phyloP scores from a whole-genome alignment of 768 basidiomycete genomes.

The Amanita pseudoporphyria region DNA sequence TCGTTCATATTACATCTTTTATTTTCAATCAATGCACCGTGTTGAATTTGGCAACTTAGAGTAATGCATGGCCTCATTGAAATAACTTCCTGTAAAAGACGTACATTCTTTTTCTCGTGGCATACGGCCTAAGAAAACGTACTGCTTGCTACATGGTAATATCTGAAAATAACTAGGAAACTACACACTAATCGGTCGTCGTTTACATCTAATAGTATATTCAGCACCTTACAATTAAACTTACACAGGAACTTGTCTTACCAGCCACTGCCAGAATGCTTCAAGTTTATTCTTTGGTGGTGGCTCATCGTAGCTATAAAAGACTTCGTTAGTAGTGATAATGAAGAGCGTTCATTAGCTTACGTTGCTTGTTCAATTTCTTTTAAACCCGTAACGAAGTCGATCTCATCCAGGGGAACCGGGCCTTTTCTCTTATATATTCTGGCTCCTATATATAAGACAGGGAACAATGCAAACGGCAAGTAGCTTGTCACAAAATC shows the following conservation, averaged over 20 bases:
- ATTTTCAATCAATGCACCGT: conserved; percentile 10
- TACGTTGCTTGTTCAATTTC: conserved; percentile 60
- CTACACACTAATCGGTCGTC: not conserved
- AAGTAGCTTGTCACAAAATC: conserved; percentile 83
- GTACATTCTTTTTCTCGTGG: not conserved
- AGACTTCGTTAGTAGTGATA: not conserved
- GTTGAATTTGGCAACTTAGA: conserved; percentile 13
- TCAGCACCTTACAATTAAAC: not conserved
- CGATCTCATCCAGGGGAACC: conserved; percentile 62
- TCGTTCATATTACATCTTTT: conserved; percentile 3
- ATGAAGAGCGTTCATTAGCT: conserved; percentile 11
- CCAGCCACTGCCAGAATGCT: conserved; percentile 73
- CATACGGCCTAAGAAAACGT: not conserved
- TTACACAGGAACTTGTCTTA: conserved; percentile 29
- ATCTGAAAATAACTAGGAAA: not conserved
- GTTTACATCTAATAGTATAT: conserved; percentile 12
- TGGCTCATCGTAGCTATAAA: conserved; percentile 49
- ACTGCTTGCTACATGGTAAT: not conserved
- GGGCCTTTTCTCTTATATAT: conserved; percentile 38
- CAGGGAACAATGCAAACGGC: conserved; percentile 60
- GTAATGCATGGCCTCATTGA: conserved; percentile 1
- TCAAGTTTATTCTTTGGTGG: conserved; percentile 60
- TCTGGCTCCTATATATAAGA: conserved; percentile 57
- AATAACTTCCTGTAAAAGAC: conserved; percentile 1
- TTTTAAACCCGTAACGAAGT: conserved; percentile 64